Percentiles rank a stretch among this genome's conserved stretches.
phyloP scores from a whole-genome alignment of 495 filamentous ascomycete genomes.

The Cladorrhinum samala region DNA sequence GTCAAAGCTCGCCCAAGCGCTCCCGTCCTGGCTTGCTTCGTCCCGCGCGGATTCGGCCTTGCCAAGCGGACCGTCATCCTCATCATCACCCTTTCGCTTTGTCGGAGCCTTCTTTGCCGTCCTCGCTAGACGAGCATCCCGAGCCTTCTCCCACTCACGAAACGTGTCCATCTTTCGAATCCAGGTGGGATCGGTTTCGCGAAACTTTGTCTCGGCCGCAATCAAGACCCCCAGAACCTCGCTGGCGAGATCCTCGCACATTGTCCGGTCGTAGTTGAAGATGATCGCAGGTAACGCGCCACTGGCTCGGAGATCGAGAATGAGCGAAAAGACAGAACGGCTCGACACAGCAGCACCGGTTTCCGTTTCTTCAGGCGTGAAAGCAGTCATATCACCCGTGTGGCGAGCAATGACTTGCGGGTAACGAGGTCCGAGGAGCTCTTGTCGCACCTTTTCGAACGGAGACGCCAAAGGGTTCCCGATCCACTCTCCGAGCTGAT shows the following conservation, averaged over 20 bases:
- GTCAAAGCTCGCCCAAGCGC: slow-evolving; percentile 55
- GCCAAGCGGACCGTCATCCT: slow-evolving; percentile 1
- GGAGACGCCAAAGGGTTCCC: slow-evolving; percentile 46
- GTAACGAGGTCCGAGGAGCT: slow-evolving; percentile 26
- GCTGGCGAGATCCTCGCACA: slow-evolving; percentile 53
- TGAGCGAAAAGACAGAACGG: slow-evolving; percentile 50
- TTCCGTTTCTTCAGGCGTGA: not conserved
- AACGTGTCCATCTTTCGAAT: slow-evolving; percentile 46
- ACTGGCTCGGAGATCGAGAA: slow-evolving; percentile 54
- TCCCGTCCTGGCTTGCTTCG: slow-evolving; percentile 40
- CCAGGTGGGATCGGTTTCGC: slow-evolving; percentile 52
- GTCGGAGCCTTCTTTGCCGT: slow-evolving; percentile 28
- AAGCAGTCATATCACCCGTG: not conserved
- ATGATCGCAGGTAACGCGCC: slow-evolving; percentile 66
- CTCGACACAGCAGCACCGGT: slow-evolving; percentile 7
- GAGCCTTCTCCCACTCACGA: slow-evolving; percentile 44
- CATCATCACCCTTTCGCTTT: slow-evolving; percentile 30
- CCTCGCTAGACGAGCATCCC: slow-evolving; percentile 29
- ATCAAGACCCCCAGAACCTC: slow-evolving; percentile 44
- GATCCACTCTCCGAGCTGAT: slow-evolving; percentile 55
- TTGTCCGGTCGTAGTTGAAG: slow-evolving; percentile 65
- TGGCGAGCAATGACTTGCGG: not conserved
- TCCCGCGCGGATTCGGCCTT: slow-evolving; percentile 34
- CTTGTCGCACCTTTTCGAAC: slow-evolving; percentile 49
- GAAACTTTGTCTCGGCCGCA: slow-evolving; percentile 50